Percentiles rank a stretch among this genome's conserved stretches.
phyloP scores from a whole-genome alignment of 257 asterid species.

The Jacaranda mimosifolia region DNA sequence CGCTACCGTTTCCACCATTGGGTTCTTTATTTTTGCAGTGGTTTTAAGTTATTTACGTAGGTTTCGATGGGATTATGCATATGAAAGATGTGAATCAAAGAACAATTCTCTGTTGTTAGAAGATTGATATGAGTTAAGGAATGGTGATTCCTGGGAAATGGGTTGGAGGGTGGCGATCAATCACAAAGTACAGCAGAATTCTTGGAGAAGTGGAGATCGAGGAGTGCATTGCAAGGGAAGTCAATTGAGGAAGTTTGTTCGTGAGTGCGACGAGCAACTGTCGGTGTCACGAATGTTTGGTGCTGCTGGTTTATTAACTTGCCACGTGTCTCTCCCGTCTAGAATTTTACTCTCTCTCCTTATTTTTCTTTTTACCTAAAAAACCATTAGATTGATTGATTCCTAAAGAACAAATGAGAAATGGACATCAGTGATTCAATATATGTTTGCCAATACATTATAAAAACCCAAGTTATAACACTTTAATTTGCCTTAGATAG shows the following conservation, averaged over 20 bases:
- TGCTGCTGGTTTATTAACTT: neutral
- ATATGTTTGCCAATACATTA: no score
- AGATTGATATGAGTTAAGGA: constrained; percentile 11
- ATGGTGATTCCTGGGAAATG: constrained; percentile 22
- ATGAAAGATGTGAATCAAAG: constrained; percentile 19
- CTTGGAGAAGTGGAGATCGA: constrained; percentile 29
- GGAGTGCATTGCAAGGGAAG: constrained; percentile 49
- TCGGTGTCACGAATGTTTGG: neutral
- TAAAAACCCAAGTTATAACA: no score
- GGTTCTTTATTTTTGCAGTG: neutral
- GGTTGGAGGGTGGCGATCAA: constrained; percentile 41
- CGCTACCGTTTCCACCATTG: constrained; percentile 53
- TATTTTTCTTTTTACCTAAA: no score
- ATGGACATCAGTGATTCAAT: no score
- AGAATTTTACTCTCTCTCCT: no score
- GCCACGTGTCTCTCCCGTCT: no score
- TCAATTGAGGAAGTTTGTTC: neutral
- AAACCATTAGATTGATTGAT: no score
- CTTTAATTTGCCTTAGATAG: no score
- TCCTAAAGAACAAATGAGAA: no score
- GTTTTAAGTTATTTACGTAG: neutral
- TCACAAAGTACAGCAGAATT: constrained; percentile 14
- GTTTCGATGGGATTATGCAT: constrained; percentile 22
- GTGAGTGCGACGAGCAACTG: neutral
- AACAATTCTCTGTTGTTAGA: neutral